These are phyloP conservation scores for Gamsiella multidivaricata DNA, from an alignment of 192 early-diverging fungal species.

Conservation along the genomic window DNA sequence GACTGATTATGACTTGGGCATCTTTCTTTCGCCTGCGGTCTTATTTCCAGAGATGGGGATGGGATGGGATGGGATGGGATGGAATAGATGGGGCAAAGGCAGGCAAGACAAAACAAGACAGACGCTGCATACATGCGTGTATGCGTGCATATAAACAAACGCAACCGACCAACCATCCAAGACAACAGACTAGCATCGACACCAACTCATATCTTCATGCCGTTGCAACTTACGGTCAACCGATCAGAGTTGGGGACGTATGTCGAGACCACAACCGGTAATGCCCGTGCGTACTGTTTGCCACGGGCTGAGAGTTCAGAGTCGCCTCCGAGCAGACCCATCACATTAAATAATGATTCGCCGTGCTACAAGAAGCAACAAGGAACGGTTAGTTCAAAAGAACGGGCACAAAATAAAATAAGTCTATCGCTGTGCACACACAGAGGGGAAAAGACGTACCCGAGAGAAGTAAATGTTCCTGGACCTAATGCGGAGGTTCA, in stretches of 20 bases:
- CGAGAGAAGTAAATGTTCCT: conserved; percentile 92
- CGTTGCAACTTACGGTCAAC: conserved; percentile 68
- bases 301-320: conserved; percentile 89
- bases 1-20: no score
- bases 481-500: conserved; percentile 98
- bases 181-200: no score
- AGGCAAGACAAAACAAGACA: no score
- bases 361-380: conserved; percentile 70
- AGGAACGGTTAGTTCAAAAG: background rate
- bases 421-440: no score
- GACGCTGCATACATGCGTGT: no score
- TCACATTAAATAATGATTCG: conserved; percentile 93
- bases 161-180: no score
- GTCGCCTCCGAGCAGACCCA: conserved; percentile 95
- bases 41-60: no score
- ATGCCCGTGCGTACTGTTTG: conserved; percentile 81
- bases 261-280: conserved; percentile 83
- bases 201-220: no score
- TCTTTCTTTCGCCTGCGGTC: no score
- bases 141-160: no score
- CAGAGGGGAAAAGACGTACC: conserved; percentile 37
- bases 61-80: no score
- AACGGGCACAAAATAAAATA: conserved; percentile 3
- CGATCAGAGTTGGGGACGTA: conserved; percentile 74
- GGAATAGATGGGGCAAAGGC: no score